Evolutionary conservation across 2,329 filamentous ascomycete genomes (phyloP).

Genomic region (Cryoendolithus antarcticus): DNA sequence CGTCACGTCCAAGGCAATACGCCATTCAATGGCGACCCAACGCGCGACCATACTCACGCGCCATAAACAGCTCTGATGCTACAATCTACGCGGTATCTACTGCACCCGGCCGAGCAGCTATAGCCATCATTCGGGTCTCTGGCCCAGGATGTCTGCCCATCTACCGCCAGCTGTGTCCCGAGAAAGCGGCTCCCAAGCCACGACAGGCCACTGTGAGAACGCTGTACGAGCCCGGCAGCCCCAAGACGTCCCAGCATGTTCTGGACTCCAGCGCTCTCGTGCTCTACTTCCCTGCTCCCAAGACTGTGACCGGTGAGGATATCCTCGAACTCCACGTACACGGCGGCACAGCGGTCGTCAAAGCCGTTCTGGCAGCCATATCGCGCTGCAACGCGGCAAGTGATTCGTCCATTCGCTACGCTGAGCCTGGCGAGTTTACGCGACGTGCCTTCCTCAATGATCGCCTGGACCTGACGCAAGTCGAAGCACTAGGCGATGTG

Average conservation of each 20-base stretch:
- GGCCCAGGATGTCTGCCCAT: conserved; percentile 62
- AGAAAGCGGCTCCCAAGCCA: conserved; percentile 40
- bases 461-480: conserved; percentile 75
- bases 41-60: no score
- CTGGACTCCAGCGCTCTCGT: conserved; percentile 70
- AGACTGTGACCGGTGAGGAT: conserved; percentile 84
- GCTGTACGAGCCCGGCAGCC: conserved; percentile 47
- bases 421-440: conserved; percentile 92
- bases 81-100: conserved; percentile 93
- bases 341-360: conserved; percentile 77
- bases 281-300: conserved; percentile 68
- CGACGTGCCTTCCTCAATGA: conserved; percentile 80
- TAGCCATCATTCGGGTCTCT: conserved; percentile 80
- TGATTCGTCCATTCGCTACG: conserved; percentile 54
- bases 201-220: conserved; percentile 61
- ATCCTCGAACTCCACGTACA: conserved; percentile 91
- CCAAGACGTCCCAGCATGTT: conserved; percentile 32
- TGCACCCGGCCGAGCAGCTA: conserved; percentile 71
- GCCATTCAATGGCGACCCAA: no score
- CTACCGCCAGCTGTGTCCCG: conserved; percentile 50
- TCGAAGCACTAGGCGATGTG: conserved; percentile 51
- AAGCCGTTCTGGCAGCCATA: conserved; percentile 71
- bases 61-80: conserved; percentile 3
- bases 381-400: conserved; percentile 4
- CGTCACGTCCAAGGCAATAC: no score